Conservation (phyloP, 371 early-diverging fungal species). For the Basidiobolus meristosporus region DNA sequence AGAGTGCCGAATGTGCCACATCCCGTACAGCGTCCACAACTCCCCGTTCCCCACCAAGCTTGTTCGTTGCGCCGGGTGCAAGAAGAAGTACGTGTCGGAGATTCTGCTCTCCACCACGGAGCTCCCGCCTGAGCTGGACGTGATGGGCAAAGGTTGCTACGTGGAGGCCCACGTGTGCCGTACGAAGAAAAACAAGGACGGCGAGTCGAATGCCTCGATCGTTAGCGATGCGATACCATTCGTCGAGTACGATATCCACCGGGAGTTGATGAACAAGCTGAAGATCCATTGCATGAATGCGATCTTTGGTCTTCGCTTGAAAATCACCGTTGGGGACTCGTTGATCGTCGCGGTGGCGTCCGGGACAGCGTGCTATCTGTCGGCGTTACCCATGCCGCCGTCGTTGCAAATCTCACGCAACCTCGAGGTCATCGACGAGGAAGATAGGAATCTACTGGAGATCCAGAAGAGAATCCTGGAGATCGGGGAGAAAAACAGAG, state of each 20-base stretch:
- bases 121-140: constrained; percentile 38
- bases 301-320: constrained; percentile 46
- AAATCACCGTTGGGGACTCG: constrained; percentile 40
- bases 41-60: constrained; percentile 45
- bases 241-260: constrained; percentile 55
- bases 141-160: constrained; percentile 20
- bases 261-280: constrained; percentile 52
- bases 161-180: constrained; percentile 39
- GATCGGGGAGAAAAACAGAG: constrained; percentile 29
- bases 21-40: constrained; percentile 30
- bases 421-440: constrained; percentile 40
- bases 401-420: constrained; percentile 41
- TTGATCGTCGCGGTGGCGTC: constrained; percentile 45
- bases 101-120: constrained; percentile 43
- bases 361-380: constrained; percentile 44
- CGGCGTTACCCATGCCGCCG: constrained; percentile 43
- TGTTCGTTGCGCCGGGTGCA: constrained; percentile 34
- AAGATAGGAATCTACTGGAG: constrained; percentile 31
- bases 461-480: constrained; percentile 37
- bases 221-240: constrained; percentile 59
- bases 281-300: constrained; percentile 49
- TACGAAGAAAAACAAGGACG: constrained; percentile 24
- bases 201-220: constrained; percentile 25
- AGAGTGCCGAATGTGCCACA: constrained; percentile 41
- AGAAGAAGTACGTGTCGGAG: constrained; percentile 46